A percentile compares a stretch with the other conserved stretches of the same genome.
phyloP scores from a whole-genome alignment of 2,329 filamentous ascomycete genomes.

The Botrytis aclada region DNA sequence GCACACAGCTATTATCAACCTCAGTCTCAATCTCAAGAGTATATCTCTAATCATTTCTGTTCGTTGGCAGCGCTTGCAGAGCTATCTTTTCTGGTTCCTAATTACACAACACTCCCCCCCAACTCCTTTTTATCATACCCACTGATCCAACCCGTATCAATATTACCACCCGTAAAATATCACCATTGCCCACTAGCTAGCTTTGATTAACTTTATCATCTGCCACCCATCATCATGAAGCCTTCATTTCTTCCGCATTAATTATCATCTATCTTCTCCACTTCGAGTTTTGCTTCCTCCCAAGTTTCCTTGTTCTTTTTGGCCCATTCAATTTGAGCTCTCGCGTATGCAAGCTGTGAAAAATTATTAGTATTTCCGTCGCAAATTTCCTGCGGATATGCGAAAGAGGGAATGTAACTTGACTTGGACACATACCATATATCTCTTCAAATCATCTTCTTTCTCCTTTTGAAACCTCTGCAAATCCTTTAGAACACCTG shows the following conservation, averaged over 20 bases:
- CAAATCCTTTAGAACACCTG: slow-evolving; percentile 82
- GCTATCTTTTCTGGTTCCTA: not conserved
- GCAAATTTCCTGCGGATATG: not conserved
- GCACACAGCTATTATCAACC: not conserved
- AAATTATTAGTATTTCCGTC: slow-evolving; percentile 20
- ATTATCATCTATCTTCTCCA: slow-evolving; percentile 60
- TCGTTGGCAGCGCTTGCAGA: slow-evolving; percentile 8
- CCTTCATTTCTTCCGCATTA: slow-evolving; percentile 26
- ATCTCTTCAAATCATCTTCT: slow-evolving; percentile 86
- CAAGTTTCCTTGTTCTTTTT: slow-evolving; percentile 69
- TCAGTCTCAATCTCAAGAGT: not conserved
- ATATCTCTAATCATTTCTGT: slow-evolving; percentile 15
- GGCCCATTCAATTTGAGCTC: slow-evolving; percentile 72
- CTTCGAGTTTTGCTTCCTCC: slow-evolving; percentile 69
- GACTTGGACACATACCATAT: slow-evolving; percentile 71
- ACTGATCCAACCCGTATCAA: slow-evolving; percentile 14
- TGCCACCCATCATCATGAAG: not conserved
- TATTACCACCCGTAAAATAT: slow-evolving; percentile 24
- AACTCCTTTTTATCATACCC: slow-evolving; percentile 7
- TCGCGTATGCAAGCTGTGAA: slow-evolving; percentile 64
- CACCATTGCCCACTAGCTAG: not conserved
- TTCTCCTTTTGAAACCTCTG: slow-evolving; percentile 94
- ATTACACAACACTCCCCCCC: not conserved
- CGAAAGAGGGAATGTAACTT: not conserved
- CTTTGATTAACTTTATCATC: not conserved